Base-by-base conservation (phyloP, 2,329 filamentous ascomycete species). In the Daldinia sp. region DNA sequence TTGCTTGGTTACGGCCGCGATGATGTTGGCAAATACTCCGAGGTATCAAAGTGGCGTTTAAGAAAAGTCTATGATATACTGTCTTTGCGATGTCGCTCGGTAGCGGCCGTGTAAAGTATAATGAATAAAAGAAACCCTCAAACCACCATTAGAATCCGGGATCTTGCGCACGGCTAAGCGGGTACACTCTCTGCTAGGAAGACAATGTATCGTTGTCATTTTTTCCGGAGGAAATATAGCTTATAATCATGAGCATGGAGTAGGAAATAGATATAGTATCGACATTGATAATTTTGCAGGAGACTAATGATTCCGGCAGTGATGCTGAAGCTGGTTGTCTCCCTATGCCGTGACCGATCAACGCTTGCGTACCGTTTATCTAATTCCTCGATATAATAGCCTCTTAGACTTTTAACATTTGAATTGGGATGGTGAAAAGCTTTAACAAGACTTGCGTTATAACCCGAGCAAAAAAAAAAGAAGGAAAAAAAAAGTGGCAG, bases 61-160 rank as follows among this genome's bases (percentile, higher is more conserved):
- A 39, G 30, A 49, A 57, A 11, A 34, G 39, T 37, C 49, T n/a
- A 47, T 47, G 25, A 52, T 53, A 54, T 58, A 27, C 45, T 30
- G 27, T 29, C 19, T 48, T 8, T 56, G 9, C 52, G 51, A 58
- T 50, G 58, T 32, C 27, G 25, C 52, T 43, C 51, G 43, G 11
- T 35, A 7, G 45, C 43, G 41, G 56, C 56, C 48, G 49, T 73
- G 70, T 71, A 73, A 53, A 68, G 63, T 67, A 72, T 66, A 69
- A 69, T 59, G 70, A 72, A 73, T 70, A 54, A 50, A n/a, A 50
- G 64, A 57, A 59, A 45, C 48, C 39, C 51, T 49, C 35, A 71
- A 69, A 69, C 68, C 62, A 34, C 45, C 15, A 6, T 15, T 43
- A 30, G 8, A 9, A 15, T 19, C n/a, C 21, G 15, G 8, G 5